A percentile compares a stretch with the other conserved stretches of the same genome.
phyloP scores from a whole-genome alignment of 2,329 filamentous ascomycete species.

The Alternaria sp. region DNA sequence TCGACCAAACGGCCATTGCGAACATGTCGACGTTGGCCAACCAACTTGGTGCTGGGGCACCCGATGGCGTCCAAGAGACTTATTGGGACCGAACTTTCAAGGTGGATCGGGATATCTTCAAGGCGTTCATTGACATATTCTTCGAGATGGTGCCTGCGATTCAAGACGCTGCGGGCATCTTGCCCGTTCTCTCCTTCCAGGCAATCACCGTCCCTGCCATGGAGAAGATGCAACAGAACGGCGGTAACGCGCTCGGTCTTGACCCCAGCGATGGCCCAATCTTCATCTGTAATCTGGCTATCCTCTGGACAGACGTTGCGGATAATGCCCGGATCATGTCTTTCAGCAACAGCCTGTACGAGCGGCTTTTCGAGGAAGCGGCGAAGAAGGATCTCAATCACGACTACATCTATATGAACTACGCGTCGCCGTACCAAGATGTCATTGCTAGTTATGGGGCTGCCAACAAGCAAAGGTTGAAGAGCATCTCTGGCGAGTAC shows the following conservation, averaged over 20 bases:
- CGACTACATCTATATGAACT: constrained; percentile 55
- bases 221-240: constrained; percentile 33
- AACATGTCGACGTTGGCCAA: constrained; percentile 31
- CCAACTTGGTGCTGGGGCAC: constrained; percentile 20
- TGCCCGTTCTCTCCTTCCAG: constrained; percentile 37
- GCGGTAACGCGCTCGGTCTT: constrained; percentile 43
- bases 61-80: constrained; percentile 27
- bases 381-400: constrained; percentile 14
- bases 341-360: constrained; percentile 27
- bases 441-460: constrained; percentile 52
- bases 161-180: constrained; percentile 23
- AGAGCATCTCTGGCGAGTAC: constrained; percentile 19
- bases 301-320: constrained; percentile 28
- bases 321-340: constrained; percentile 34
- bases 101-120: constrained; percentile 27
- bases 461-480: constrained; percentile 38
- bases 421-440: constrained; percentile 53
- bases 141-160: constrained; percentile 31
- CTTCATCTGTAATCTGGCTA: constrained; percentile 27
- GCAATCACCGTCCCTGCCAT: constrained; percentile 34
- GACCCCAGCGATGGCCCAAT: constrained; percentile 25
- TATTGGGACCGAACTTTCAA: constrained; percentile 40
- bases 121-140: constrained; percentile 29
- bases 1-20: constrained; percentile 30
- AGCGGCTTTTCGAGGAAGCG: constrained; percentile 17